Percentiles rank a stretch among this genome's conserved stretches.
These are phyloP conservation scores for Hamamelis virginiana DNA, from an alignment of 164 flowering plant genomes.

Conservation along the genomic window DNA sequence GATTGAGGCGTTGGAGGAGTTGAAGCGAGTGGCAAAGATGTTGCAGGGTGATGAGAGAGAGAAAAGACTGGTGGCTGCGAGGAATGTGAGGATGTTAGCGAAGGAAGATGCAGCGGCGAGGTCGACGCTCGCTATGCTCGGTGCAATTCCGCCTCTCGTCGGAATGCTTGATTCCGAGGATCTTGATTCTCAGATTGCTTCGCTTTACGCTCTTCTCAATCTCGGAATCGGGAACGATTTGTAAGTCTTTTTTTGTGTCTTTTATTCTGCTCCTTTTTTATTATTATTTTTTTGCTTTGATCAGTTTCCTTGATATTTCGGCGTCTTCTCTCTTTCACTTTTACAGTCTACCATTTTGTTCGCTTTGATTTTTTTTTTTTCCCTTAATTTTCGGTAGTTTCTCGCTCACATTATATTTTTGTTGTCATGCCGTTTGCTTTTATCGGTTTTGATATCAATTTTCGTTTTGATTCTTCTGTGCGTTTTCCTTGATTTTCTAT, in stretches of 20 bases:
- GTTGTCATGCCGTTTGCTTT: too few species aligned
- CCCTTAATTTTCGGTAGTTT: too few species aligned
- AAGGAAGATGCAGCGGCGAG: conserved; percentile 72
- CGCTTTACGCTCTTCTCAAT: conserved; percentile 87
- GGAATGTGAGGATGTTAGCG: conserved; percentile 56
- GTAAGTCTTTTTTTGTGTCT: conserved; percentile 33
- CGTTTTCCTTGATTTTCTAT: neutral
- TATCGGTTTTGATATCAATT: too few species aligned
- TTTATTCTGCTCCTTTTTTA: too few species aligned
- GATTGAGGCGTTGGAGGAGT: conserved; percentile 53
- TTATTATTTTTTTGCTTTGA: too few species aligned
- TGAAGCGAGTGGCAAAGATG: conserved; percentile 45
- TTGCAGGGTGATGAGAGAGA: conserved; percentile 36
- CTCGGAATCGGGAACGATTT: conserved; percentile 75
- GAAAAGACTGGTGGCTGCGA: conserved; percentile 27
- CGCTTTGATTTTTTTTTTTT: too few species aligned
- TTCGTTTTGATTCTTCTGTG: too few species aligned
- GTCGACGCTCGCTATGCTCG: conserved; percentile 73
- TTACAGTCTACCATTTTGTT: too few species aligned
- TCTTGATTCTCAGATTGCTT: conserved; percentile 43
- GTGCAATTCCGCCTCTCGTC: conserved; percentile 84
- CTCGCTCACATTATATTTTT: too few species aligned
- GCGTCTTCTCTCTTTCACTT: too few species aligned
- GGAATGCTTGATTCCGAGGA: conserved; percentile 62
- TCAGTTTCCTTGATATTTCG: too few species aligned